Conservation (phyloP, 352 stramenopile genomes). For the Pythium scleroteichum region DNA sequence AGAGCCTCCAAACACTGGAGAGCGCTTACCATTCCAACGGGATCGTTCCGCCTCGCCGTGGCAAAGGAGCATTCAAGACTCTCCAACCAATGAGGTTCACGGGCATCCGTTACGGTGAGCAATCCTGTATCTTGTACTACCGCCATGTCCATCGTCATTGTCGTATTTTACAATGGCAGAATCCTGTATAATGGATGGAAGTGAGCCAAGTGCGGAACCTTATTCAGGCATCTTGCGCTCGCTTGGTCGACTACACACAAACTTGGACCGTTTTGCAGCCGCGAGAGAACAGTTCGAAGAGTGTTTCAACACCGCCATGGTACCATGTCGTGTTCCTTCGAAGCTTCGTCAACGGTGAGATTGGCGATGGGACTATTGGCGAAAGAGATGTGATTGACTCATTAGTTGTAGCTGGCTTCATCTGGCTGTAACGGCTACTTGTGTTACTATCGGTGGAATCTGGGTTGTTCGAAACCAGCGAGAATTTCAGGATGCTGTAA, state of each 20-base stretch:
- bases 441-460: slow-evolving; percentile 50
- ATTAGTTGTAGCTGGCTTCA: slow-evolving; percentile 53
- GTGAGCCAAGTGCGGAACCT: slow-evolving; percentile 3
- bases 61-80: slow-evolving; percentile 53
- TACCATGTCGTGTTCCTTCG: slow-evolving; percentile 61
- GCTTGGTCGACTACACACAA: slow-evolving; percentile 45
- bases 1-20: slow-evolving; percentile 51
- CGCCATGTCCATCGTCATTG: too few species aligned
- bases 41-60: slow-evolving; percentile 54
- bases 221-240: slow-evolving; percentile 35
- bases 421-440: slow-evolving; percentile 52
- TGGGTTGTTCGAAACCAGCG: slow-evolving; percentile 71
- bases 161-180: neutral
- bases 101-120: slow-evolving; percentile 54
- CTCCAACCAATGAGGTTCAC: slow-evolving; percentile 48
- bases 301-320: slow-evolving; percentile 58
- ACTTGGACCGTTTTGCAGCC: slow-evolving; percentile 45
- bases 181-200: slow-evolving; percentile 5
- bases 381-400: neutral
- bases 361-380: neutral
- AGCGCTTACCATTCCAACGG: slow-evolving; percentile 61
- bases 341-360: slow-evolving; percentile 62
- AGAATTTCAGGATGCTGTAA: slow-evolving; percentile 55
- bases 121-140: too few species aligned
- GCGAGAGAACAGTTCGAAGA: slow-evolving; percentile 50